Conservation (phyloP, 208 protist species). For the Sergeia podlipaevii region DNA sequence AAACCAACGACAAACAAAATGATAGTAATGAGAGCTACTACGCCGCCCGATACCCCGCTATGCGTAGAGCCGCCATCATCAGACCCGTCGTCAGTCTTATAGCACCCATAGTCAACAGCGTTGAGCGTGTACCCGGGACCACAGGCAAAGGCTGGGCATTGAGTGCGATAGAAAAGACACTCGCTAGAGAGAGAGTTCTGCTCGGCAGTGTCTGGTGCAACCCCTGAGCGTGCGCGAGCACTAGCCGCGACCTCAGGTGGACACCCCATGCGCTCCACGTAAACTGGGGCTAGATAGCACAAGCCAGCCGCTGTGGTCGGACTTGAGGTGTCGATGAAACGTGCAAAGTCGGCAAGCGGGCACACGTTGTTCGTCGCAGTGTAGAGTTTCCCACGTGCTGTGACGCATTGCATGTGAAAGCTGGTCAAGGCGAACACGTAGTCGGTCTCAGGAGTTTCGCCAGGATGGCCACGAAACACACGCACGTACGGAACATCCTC, state of each 20-base stretch:
- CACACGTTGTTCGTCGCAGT: conserved; percentile 28
- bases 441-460: conserved; percentile 28
- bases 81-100: neutral
- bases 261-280: conserved; percentile 36
- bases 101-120: conserved; percentile 26
- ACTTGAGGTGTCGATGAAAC: conserved; percentile 40
- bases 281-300: conserved; percentile 52
- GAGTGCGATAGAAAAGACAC: conserved; percentile 38
- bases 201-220: neutral
- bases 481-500: conserved; percentile 25
- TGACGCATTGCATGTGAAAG: conserved; percentile 32
- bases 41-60: neutral
- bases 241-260: neutral
- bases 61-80: neutral
- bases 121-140: conserved; percentile 30
- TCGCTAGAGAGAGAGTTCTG: conserved; percentile 9
- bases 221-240: neutral
- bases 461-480: conserved; percentile 45
- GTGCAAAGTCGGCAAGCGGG: conserved; percentile 50
- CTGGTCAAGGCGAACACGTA: conserved; percentile 18
- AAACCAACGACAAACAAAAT: neutral
- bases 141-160: conserved; percentile 41
- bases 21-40: neutral
- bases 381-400: conserved; percentile 17
- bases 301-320: conserved; percentile 38